Conservation (phyloP, 2,329 filamentous ascomycete species). For the Pseudopyricularia javanii region DNA sequence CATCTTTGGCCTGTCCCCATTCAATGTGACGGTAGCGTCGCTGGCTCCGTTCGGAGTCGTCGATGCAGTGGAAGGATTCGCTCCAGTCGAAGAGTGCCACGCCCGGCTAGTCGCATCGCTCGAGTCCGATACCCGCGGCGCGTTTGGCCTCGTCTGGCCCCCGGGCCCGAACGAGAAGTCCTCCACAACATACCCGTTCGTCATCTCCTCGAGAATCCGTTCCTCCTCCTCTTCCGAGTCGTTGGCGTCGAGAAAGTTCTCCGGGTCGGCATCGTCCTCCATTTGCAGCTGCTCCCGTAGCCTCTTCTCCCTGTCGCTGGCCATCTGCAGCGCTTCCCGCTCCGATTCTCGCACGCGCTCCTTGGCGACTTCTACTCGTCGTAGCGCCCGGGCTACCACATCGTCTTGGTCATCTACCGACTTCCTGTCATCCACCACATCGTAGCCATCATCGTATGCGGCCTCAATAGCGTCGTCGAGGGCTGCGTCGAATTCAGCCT, state of each 20-base stretch:
- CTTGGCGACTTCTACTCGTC: conserved; percentile 63
- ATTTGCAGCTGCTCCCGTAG: conserved; percentile 24
- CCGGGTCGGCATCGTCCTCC: conserved; percentile 37
- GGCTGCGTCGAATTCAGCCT: conserved; percentile 87
- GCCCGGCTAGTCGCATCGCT: conserved; percentile 67
- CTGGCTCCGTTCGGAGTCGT: conserved; percentile 61
- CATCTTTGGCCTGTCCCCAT: conserved; percentile 15
- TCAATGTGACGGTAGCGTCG: conserved; percentile 31
- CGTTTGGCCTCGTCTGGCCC: conserved; percentile 49
- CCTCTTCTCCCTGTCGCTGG: conserved; percentile 46
- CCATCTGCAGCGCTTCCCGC: conserved; percentile 52
- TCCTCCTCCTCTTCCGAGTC: conserved; percentile 62
- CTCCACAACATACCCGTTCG: conserved; percentile 67
- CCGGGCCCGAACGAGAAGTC: conserved; percentile 67
- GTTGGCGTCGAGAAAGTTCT: conserved; percentile 49
- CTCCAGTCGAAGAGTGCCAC: conserved; percentile 69
- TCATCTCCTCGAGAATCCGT: conserved; percentile 76
- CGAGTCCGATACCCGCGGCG: conserved; percentile 71
- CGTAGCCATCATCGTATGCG: conserved; percentile 84
- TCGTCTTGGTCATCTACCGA: conserved; percentile 22
- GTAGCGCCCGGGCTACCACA: conserved; percentile 41
- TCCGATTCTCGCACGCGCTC: conserved; percentile 65
- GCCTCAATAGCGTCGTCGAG: conserved; percentile 92
- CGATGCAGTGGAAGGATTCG: conserved; percentile 56
- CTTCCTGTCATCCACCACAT: conserved; percentile 22